Base-by-base conservation (phyloP, 306 rosid species). In the Alnus rubra region DNA sequence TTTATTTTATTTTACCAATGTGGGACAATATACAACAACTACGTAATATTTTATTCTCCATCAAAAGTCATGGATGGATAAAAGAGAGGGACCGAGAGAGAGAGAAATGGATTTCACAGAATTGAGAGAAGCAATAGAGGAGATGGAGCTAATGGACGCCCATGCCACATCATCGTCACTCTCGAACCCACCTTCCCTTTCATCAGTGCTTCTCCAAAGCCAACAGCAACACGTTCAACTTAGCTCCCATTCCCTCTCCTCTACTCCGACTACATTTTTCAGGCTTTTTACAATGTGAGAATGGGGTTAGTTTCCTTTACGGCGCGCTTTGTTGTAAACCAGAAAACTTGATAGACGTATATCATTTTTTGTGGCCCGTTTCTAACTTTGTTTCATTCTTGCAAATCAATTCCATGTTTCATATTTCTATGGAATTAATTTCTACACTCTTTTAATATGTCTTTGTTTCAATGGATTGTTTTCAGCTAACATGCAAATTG, bases 111-210 rank as follows among this genome's bases (percentile, higher is more conserved):
- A 94, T 79, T 88, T 89, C 12, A 60, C 85, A 63, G 92, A 23
- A 23, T 23, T 23, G 28, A 23, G 28, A 23, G 28, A 23, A 23
- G 28, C 28, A 23, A 23, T 23, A 30, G 94, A 88, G 16, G 91
- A 87, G 33, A 86, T 84, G 49, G 93, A 91, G 84, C 83, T 91
- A 19, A 91, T 94, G 4, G 98, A 94, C 56, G 97, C 82, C 45
- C 98, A 94, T 63, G 97, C 5, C 98, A 94, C 90, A 94, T 87
- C 81, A 63, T 94, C 67, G 97, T 92, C 69, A 77, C 89, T 5
- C 11, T 85, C 23, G 85, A 92, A 28, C 92, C 98, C 28, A 72
- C 71, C 78, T 76, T 87, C 2, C 73, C 93, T 51, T 94, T 94
- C 77, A 87, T 91, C 81, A 77, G 59, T 35, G 87, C 81, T 94